Conservation (phyloP, 306 rosid species). For the Lablab purpureus region DNA sequence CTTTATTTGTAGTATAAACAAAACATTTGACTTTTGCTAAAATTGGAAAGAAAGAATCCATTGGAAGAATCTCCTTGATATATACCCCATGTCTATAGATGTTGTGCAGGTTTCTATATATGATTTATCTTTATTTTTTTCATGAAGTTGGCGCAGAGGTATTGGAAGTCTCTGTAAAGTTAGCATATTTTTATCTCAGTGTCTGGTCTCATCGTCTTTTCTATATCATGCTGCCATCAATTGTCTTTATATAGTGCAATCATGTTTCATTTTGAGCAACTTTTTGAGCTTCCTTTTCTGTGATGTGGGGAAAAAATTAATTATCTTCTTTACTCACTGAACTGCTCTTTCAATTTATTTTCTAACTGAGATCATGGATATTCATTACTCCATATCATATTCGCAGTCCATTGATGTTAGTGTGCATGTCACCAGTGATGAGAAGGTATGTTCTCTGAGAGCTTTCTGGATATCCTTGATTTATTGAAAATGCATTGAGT, state of each 20-base stretch:
- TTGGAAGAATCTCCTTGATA: not conserved
- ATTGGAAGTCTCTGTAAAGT: slow-evolving; percentile 8
- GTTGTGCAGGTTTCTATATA: not conserved
- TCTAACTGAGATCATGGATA: slow-evolving; percentile 20
- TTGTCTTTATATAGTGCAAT: not conserved
- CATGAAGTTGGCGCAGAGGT: not conserved
- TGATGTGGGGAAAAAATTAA: not conserved
- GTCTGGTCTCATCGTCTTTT: not conserved
- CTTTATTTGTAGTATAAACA: slow-evolving; percentile 4
- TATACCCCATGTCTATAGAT: not conserved
- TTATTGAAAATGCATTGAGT: slow-evolving; percentile 16
- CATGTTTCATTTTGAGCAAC: not conserved
- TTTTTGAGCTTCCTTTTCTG: not conserved
- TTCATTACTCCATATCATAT: slow-evolving; percentile 36
- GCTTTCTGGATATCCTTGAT: not conserved
- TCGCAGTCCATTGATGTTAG: slow-evolving; percentile 93
- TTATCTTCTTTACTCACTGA: slow-evolving; percentile 24
- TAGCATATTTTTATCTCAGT: slow-evolving; percentile 1
- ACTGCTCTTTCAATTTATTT: not conserved
- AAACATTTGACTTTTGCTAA: not conserved
- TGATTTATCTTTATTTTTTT: slow-evolving; percentile 11
- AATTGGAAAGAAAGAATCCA: not conserved
- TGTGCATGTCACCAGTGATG: slow-evolving; percentile 86
- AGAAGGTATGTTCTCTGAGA: slow-evolving; percentile 63
- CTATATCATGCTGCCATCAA: not conserved